These are phyloP conservation scores for Groenewaldozyma sp. DNA, from an alignment of 1,139 yeast genomes.

Conservation along the genomic window DNA sequence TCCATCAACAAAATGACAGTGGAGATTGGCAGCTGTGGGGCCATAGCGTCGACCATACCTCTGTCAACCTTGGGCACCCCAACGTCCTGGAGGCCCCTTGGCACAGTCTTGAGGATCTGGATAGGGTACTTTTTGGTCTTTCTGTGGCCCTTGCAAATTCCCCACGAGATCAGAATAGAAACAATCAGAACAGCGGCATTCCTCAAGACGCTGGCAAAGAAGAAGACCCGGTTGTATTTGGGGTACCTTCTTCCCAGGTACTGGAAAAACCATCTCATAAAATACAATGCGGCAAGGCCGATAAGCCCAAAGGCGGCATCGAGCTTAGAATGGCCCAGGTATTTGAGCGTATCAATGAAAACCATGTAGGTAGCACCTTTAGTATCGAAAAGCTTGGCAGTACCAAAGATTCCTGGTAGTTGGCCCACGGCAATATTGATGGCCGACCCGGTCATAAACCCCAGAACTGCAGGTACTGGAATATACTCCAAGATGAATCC, in stretches of 20 bases:
- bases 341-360: conserved; percentile 61
- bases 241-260: conserved; percentile 60
- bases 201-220: conserved; percentile 68
- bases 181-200: conserved; percentile 74
- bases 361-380: conserved; percentile 63
- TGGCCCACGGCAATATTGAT: conserved; percentile 75
- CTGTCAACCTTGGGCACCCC: conserved; percentile 62
- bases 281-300: conserved; percentile 56
- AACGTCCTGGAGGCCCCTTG: conserved; percentile 68
- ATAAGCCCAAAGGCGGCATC: conserved; percentile 90
- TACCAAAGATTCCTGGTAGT: conserved; percentile 82
- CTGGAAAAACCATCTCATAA: conserved; percentile 51
- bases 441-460: conserved; percentile 94
- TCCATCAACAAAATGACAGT: conserved; percentile 74
- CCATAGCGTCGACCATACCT: conserved; percentile 53
- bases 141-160: conserved; percentile 38
- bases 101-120: conserved; percentile 64
- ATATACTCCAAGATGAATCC: conserved; percentile 87
- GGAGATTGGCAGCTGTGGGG: conserved; percentile 77
- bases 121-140: conserved; percentile 39
- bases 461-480: conserved; percentile 87
- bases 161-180: conserved; percentile 68
- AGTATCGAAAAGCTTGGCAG: conserved; percentile 51
- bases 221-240: conserved; percentile 45
- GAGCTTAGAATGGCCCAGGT: conserved; percentile 53